phyloP scores from a whole-genome alignment of 805 yeast species.

The Ogataea angusta region DNA sequence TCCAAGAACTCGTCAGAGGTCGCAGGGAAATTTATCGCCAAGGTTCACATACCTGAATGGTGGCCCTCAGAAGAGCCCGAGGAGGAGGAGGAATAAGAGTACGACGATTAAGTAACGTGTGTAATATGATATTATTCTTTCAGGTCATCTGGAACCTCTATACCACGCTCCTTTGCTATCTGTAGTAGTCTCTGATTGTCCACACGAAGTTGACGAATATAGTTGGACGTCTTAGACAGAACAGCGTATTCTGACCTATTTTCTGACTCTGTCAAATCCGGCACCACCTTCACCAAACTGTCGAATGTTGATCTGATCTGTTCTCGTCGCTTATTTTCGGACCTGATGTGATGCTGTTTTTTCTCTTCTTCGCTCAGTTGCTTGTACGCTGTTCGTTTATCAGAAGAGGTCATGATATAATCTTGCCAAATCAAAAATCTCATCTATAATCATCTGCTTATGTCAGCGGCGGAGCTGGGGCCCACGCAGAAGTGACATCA shows the following conservation, averaged over 20 bases:
- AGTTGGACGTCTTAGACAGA: conserved; percentile 53
- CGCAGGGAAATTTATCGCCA: conserved; percentile 38
- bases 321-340: conserved; percentile 82
- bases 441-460: neutral
- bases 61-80: conserved; percentile 52
- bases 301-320: conserved; percentile 83
- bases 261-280: conserved; percentile 64
- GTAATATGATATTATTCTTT: conserved; percentile 4
- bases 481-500: too few relatives aligned
- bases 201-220: conserved; percentile 46
- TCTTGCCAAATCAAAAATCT: neutral
- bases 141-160: conserved; percentile 38
- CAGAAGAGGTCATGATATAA: conserved; percentile 6
- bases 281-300: conserved; percentile 69
- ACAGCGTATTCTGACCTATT: conserved; percentile 78
- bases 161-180: conserved; percentile 37
- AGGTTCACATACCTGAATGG: conserved; percentile 66
- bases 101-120: conserved; percentile 1
- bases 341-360: conserved; percentile 37
- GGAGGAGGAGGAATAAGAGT: conserved; percentile 16
- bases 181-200: conserved; percentile 48
- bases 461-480: neutral
- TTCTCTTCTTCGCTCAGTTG: conserved; percentile 32
- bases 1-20: conserved; percentile 15
- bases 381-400: conserved; percentile 9